A percentile compares a stretch with the other conserved stretches of the same genome.
These are phyloP conservation scores for Aspergillus pseudonomiae DNA, from an alignment of 2,329 filamentous ascomycete species.

Conservation along the genomic window DNA sequence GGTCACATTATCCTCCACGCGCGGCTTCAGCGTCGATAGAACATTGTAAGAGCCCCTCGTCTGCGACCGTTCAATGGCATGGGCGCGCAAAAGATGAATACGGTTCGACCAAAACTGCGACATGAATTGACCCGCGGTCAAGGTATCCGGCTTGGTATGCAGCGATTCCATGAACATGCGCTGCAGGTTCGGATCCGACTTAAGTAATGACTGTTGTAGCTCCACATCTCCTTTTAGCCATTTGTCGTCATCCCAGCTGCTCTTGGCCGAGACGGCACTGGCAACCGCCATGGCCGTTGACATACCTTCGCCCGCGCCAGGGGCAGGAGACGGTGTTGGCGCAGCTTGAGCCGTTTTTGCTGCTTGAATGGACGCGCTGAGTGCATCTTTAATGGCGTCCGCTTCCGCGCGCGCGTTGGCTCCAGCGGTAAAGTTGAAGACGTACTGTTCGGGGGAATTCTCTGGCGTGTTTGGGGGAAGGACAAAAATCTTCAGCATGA, in stretches of 20 bases:
- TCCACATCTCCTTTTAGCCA: slow-evolving; percentile 76
- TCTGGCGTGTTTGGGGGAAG: slow-evolving; percentile 55
- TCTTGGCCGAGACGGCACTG: slow-evolving; percentile 63
- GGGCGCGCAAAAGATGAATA: slow-evolving; percentile 80
- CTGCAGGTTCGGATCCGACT: slow-evolving; percentile 72
- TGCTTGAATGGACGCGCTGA: slow-evolving; percentile 76
- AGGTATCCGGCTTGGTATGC: slow-evolving; percentile 78
- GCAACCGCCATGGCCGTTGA: slow-evolving; percentile 79
- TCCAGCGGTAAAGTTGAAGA: slow-evolving; percentile 86
- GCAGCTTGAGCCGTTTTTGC: slow-evolving; percentile 57
- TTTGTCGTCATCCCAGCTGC: slow-evolving; percentile 78
- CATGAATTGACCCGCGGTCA: slow-evolving; percentile 80
- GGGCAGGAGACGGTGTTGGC: slow-evolving; percentile 38
- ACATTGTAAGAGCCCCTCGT: slow-evolving; percentile 91
- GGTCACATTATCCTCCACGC: slow-evolving; percentile 71
- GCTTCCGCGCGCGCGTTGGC: slow-evolving; percentile 79
- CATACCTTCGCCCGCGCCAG: slow-evolving; percentile 46
- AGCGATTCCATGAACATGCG: slow-evolving; percentile 87
- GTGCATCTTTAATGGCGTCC: slow-evolving; percentile 77
- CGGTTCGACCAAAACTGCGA: slow-evolving; percentile 93
- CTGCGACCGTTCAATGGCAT: slow-evolving; percentile 87
- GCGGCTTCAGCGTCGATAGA: slow-evolving; percentile 82
- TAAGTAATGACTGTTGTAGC: slow-evolving; percentile 85
- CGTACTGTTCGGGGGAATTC: slow-evolving; percentile 64
- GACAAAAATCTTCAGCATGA: slow-evolving; percentile 90